Evolutionary conservation across 2,329 filamentous ascomycete genomes (phyloP).

Genomic region (Stagonosporopsis rhizophila): DNA sequence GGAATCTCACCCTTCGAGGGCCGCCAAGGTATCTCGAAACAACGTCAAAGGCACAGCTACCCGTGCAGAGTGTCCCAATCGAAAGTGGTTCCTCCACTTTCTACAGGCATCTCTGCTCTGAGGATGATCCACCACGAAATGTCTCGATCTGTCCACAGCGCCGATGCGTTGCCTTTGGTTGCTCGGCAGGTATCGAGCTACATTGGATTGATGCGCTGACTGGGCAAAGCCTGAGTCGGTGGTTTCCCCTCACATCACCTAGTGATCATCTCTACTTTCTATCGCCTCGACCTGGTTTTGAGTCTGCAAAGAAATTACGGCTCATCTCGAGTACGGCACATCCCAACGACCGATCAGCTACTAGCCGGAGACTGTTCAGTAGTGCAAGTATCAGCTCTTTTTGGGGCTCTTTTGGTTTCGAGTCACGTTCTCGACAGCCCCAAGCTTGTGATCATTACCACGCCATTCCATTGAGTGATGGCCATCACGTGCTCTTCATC

Average conservation of each 20-base stretch:
- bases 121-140: constrained; percentile 69
- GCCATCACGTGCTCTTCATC: constrained; percentile 69
- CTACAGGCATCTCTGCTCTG: constrained; percentile 63
- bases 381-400: constrained; percentile 26
- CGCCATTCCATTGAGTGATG: constrained; percentile 70
- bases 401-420: constrained; percentile 34
- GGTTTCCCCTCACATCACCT: constrained; percentile 63
- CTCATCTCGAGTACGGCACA: constrained; percentile 68
- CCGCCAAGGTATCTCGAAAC: neutral
- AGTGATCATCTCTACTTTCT: constrained; percentile 68
- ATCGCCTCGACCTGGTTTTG: constrained; percentile 59
- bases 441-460: constrained; percentile 64
- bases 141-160: constrained; percentile 71
- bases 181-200: constrained; percentile 67
- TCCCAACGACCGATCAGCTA: constrained; percentile 43
- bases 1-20: constrained; percentile 37
- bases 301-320: constrained; percentile 64
- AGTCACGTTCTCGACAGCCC: constrained; percentile 17
- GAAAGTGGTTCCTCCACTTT: constrained; percentile 48
- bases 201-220: constrained; percentile 64
- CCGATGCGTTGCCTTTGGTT: constrained; percentile 71
- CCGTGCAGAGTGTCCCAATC: constrained; percentile 29
- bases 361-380: constrained; percentile 33
- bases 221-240: constrained; percentile 60
- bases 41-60: neutral